Conservation (phyloP, 495 filamentous ascomycete species). For the Astrothelium subdiscretum region DNA sequence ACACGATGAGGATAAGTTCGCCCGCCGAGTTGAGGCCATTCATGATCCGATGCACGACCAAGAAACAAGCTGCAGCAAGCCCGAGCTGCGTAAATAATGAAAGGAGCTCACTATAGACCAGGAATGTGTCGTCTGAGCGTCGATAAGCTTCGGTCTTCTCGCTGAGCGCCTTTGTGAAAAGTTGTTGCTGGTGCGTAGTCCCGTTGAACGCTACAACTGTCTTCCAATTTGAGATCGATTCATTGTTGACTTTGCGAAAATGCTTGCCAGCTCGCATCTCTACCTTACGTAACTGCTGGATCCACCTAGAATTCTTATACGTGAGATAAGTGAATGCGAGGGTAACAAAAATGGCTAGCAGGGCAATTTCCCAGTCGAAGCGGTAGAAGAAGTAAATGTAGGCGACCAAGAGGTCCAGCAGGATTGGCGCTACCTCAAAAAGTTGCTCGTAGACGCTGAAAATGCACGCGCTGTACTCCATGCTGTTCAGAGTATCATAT, state of each 20-base stretch:
- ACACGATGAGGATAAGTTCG: conserved; percentile 56
- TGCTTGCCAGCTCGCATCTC: conserved; percentile 4
- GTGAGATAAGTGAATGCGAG: conserved; percentile 47
- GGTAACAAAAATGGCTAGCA: conserved; percentile 52
- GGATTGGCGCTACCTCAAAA: conserved; percentile 57
- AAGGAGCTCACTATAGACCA: conserved; percentile 36
- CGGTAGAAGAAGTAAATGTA: conserved; percentile 55
- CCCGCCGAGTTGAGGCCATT: conserved; percentile 47
- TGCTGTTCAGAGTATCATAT: conserved; percentile 56
- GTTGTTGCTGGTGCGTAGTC: conserved; percentile 48
- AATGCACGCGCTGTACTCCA: conserved; percentile 52
- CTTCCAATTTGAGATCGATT: conserved; percentile 55
- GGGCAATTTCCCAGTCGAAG: conserved; percentile 64
- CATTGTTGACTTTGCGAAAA: conserved; percentile 41
- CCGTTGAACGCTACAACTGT: conserved; percentile 64
- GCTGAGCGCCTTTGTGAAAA: conserved; percentile 37
- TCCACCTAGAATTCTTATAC: conserved; percentile 18
- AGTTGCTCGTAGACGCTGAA: conserved; percentile 53
- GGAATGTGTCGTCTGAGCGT: conserved; percentile 20
- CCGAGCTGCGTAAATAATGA: conserved; percentile 51
- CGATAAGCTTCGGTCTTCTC: conserved; percentile 18
- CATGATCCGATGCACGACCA: conserved; percentile 58
- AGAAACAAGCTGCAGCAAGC: conserved; percentile 48
- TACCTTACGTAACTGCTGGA: conserved; percentile 14
- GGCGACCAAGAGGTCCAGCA: conserved; percentile 58